Evolutionary conservation across 805 yeast genomes (phyloP).

Genomic region (Zygotorulaspora florentina): DNA sequence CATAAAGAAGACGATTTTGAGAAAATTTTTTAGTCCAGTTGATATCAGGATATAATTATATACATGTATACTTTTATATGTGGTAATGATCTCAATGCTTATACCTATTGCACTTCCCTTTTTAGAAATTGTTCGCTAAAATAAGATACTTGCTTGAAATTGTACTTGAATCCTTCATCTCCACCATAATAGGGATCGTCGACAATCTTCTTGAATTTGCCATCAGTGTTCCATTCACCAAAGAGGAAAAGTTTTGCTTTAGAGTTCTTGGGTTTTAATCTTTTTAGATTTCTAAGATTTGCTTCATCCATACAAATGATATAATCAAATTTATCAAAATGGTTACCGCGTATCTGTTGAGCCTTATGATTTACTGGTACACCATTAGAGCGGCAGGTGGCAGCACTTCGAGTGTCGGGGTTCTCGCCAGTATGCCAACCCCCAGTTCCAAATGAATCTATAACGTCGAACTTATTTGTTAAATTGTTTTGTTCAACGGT

Average conservation of each 20-base stretch:
- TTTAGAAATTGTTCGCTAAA: conserved; percentile 69
- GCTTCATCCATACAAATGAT: conserved; percentile 68
- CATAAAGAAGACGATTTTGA: conserved; percentile 50
- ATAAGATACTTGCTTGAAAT: conserved; percentile 68
- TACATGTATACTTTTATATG: conserved; percentile 6
- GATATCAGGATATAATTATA: conserved; percentile 1
- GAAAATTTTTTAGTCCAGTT: conserved; percentile 17
- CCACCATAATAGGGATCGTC: conserved; percentile 96
- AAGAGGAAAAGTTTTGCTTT: conserved; percentile 56
- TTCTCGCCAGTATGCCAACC: conserved; percentile 78
- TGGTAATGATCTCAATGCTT: conserved; percentile 12
- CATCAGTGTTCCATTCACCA: conserved; percentile 72
- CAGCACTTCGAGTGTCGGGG: conserved; percentile 73
- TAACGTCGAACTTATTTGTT: conserved; percentile 42
- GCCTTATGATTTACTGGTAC: conserved; percentile 74
- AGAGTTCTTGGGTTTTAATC: conserved; percentile 47
- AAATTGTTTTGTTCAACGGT: conserved; percentile 49
- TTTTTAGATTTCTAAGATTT: conserved; percentile 48
- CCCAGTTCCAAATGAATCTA: conserved; percentile 89
- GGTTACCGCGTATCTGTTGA: conserved; percentile 54
- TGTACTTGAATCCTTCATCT: conserved; percentile 70
- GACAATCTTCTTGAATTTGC: conserved; percentile 51
- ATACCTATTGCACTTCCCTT: conserved; percentile 36
- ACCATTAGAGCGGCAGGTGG: conserved; percentile 63
- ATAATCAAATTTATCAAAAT: conserved; percentile 60